Conservation (phyloP, 306 rosid species). For the Cicer yamashitae region DNA sequence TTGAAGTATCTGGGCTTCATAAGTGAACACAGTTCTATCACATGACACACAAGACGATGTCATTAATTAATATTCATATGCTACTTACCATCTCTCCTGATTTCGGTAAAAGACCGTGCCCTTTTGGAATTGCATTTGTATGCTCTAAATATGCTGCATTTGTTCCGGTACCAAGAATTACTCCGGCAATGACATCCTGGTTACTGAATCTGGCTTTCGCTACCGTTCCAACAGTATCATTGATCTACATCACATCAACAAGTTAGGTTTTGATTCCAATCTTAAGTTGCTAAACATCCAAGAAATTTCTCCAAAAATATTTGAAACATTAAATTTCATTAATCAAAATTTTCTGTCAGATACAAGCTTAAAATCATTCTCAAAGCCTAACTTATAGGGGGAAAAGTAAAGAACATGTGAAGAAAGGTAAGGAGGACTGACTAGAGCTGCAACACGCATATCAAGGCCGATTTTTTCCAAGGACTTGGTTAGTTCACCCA, state of each 20-base stretch:
- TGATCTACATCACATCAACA: slow-evolving; percentile 65
- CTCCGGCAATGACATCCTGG: slow-evolving; percentile 83
- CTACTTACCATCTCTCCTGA: slow-evolving; percentile 93
- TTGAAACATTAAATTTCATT: slow-evolving; percentile 22
- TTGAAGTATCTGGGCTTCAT: too few species aligned
- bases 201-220: slow-evolving; percentile 84
- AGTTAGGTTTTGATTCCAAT: slow-evolving; percentile 43
- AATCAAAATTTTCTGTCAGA: slow-evolving; percentile 22
- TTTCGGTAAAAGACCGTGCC: slow-evolving; percentile 83
- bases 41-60: background rate
- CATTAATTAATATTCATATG: slow-evolving; percentile 17
- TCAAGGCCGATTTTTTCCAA: slow-evolving; percentile 80
- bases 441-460: slow-evolving; percentile 93
- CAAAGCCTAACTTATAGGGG: background rate
- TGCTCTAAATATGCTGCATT: slow-evolving; percentile 94
- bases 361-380: slow-evolving; percentile 32
- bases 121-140: slow-evolving; percentile 91
- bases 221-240: slow-evolving; percentile 94
- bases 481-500: slow-evolving; percentile 72
- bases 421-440: slow-evolving; percentile 51
- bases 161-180: slow-evolving; percentile 98
- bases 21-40: background rate
- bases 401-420: slow-evolving; percentile 9
- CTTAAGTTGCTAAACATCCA: slow-evolving; percentile 17
- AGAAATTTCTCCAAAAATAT: background rate